A percentile compares a stretch with the other conserved stretches of the same genome.
Conservation (phyloP, 148 eudicot genomes). For the Silene uniflora region DNA sequence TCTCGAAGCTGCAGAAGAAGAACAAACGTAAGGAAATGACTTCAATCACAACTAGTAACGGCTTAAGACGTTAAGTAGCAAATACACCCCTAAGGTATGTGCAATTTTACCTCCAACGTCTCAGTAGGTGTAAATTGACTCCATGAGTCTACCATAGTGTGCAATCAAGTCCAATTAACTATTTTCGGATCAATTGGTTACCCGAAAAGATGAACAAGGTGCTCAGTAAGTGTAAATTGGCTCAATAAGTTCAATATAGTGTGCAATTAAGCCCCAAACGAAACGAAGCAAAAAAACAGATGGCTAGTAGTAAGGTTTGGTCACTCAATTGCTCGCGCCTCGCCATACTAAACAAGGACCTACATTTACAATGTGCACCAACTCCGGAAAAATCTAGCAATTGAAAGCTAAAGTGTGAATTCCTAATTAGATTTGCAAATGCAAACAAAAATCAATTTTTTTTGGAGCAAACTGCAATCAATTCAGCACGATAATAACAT, state of each 20-base stretch:
- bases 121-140: too few species aligned
- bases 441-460: not conserved
- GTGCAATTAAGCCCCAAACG: too few species aligned
- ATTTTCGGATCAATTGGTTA: too few species aligned
- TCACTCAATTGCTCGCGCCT: not conserved
- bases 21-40: not conserved
- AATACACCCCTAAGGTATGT: too few species aligned
- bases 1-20: slow-evolving; percentile 47
- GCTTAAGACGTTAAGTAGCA: too few species aligned
- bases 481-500: not conserved
- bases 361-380: not conserved
- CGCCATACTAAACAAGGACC: not conserved
- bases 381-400: not conserved
- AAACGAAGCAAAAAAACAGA: not conserved
- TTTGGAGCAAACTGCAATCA: not conserved
- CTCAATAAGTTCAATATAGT: too few species aligned
- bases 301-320: not conserved
- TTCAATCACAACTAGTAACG: too few species aligned
- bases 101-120: too few species aligned
- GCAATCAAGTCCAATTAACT: too few species aligned
- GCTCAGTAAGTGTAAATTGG: too few species aligned
- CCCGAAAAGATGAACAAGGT: too few species aligned
- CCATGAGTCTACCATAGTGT: too few species aligned
- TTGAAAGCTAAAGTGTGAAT: not conserved
- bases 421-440: not conserved